A percentile compares a stretch with the other conserved stretches of the same genome.
Evolutionary conservation across 306 rosid species (phyloP).

Genomic region (Canavalia ensiformis): DNA sequence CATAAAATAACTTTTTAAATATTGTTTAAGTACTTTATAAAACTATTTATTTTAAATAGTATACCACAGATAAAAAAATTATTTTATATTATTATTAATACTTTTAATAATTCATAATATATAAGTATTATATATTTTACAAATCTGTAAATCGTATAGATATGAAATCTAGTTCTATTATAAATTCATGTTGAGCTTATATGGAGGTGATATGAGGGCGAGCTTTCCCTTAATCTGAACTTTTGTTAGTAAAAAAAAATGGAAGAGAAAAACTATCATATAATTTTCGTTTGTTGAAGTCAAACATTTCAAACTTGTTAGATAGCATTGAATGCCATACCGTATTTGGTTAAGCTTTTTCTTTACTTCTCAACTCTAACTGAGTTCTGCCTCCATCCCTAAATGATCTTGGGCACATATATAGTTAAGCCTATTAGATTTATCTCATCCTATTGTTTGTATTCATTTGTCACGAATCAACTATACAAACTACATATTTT

Average conservation of each 20-base stretch:
- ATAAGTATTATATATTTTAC: too few relatives aligned
- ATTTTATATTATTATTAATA: too few relatives aligned
- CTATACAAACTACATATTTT: conserved; percentile 45
- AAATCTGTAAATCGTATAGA: too few relatives aligned
- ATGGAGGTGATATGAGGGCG: too few relatives aligned
- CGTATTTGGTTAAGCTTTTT: conserved; percentile 25
- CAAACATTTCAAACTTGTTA: conserved; percentile 25
- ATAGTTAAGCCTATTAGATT: conserved; percentile 44
- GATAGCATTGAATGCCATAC: conserved; percentile 26
- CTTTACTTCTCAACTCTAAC: conserved; percentile 4
- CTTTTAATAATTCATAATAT: too few relatives aligned
- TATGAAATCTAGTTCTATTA: too few relatives aligned
- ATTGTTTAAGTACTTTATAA: too few relatives aligned
- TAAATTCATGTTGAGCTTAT: too few relatives aligned
- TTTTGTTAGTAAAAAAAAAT: not conserved
- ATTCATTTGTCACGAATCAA: conserved; percentile 50
- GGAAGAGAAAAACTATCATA: not conserved
- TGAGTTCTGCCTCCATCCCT: conserved; percentile 5
- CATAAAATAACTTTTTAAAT: too few relatives aligned
- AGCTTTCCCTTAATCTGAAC: too few relatives aligned
- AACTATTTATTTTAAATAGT: too few relatives aligned
- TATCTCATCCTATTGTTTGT: conserved; percentile 25
- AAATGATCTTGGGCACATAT: not conserved
- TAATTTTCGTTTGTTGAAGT: not conserved
- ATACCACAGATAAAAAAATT: too few relatives aligned